A percentile compares a stretch with the other conserved stretches of the same genome.
Conservation (phyloP, 192 early-diverging fungal species). For the Cetraspora pellucida region DNA sequence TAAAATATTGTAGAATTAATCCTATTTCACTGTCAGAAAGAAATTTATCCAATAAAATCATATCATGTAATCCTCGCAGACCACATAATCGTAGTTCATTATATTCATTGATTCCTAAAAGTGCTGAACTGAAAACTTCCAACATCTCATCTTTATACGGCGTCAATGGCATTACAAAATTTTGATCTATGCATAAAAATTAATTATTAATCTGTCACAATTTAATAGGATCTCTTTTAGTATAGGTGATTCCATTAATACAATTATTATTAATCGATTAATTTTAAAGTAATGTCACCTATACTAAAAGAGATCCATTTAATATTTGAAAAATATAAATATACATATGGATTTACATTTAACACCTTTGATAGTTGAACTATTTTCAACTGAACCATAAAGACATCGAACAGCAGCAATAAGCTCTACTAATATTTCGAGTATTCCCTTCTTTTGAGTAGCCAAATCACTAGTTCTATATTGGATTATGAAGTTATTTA, state of each 20-base stretch:
- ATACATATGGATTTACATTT: not conserved
- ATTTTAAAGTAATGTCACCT: too few species aligned
- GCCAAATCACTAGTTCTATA: slow-evolving; percentile 59
- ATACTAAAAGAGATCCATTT: too few species aligned
- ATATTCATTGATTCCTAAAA: slow-evolving; percentile 74
- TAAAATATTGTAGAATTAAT: slow-evolving; percentile 53
- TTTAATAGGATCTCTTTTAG: too few species aligned
- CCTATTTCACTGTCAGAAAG: slow-evolving; percentile 62
- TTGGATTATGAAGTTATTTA: slow-evolving; percentile 66
- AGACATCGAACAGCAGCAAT: slow-evolving; percentile 65
- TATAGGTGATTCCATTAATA: too few species aligned
- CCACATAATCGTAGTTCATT: slow-evolving; percentile 70
- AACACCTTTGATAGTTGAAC: not conserved
- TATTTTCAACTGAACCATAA: slow-evolving; percentile 58
- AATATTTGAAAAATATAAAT: not conserved
- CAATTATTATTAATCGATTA: too few species aligned
- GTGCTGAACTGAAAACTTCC: slow-evolving; percentile 67
- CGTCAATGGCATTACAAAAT: slow-evolving; percentile 63
- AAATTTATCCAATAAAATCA: slow-evolving; percentile 61
- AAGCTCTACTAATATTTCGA: slow-evolving; percentile 73
- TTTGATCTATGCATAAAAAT: slow-evolving; percentile 42
- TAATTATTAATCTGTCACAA: not conserved
- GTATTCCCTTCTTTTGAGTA: slow-evolving; percentile 61
- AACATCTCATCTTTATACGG: slow-evolving; percentile 79
- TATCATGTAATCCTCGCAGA: slow-evolving; percentile 68